Base-by-base conservation (phyloP, 2,329 filamentous ascomycete genomes). In the Aschersonia sp. region DNA sequence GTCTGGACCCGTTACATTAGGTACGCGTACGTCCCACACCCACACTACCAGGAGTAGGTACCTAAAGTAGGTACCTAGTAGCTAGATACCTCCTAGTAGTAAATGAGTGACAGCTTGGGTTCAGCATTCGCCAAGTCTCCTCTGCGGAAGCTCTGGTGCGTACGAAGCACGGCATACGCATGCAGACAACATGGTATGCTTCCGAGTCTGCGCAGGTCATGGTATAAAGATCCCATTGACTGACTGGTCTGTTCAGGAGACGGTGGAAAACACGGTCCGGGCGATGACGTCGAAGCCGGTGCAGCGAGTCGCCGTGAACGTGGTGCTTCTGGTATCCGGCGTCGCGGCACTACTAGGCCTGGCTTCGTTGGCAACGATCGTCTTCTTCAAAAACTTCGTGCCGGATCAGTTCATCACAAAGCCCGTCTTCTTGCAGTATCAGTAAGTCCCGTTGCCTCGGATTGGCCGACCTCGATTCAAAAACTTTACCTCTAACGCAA, bases 391-490 rank as follows among this genome's bases (percentile, higher is more conserved):
- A 54, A 71, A 69, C 53, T 78, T 76, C 52, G 64, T 80, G 1
- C 76, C 76, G 1, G 69, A 77, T 52, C 70, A 75, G 55, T 64
- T 76, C 43, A 67, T 73, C 14, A 68, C 68, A 0, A 59, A 69
- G 41, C 75, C 76, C 12, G 59, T 79, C 5, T 68, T 78, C 55
- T 60, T 80, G 6, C 76, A 79, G 58, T 80, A 79, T 61, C 73
- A 75, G 75, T 78, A 59, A 51, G 67, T 62, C 33, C 4, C 22
- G 11, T 8, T n/a, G 12, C 6, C n/a, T 5, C 22, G 12, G 4
- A 22, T 11, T 33, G 30, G 35, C 12, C 8, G 35, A 8, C 35
- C 8, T 12, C 12, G 35, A 37, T 37, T 22, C 22, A 22, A 37
- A 12, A 5, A 6, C 32, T 8, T 1, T 10, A 31, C 29, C 8